phyloP scores from a whole-genome alignment of 192 early-diverging fungal species.

The Backusella tuberculispora region DNA sequence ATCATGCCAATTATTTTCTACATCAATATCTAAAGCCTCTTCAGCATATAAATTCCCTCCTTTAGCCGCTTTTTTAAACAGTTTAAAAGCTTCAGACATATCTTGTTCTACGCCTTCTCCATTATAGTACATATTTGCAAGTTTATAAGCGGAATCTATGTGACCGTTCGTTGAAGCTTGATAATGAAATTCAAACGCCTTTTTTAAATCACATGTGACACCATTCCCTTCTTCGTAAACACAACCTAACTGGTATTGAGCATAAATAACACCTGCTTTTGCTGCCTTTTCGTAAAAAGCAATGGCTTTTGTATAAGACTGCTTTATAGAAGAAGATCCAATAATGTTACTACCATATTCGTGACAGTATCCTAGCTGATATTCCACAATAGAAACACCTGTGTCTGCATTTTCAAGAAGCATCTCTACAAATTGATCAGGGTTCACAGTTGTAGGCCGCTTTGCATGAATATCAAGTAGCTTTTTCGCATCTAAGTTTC shows the following conservation, averaged over 20 bases:
- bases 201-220: background rate
- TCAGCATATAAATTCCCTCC: background rate
- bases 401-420: background rate
- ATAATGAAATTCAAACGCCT: background rate
- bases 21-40: background rate
- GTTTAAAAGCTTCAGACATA: background rate
- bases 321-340: background rate
- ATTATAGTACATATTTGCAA: background rate
- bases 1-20: background rate
- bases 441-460: background rate
- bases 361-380: background rate
- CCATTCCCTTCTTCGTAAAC: background rate
- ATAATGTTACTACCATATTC: background rate
- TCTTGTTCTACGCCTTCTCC: rapidly evolving
- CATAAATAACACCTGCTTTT: background rate
- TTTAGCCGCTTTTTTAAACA: background rate
- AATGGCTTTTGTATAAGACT: background rate
- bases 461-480: background rate
- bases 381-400: background rate
- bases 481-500: background rate
- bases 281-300: background rate
- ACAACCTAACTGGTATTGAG: background rate
- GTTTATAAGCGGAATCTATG: background rate
- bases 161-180: background rate
- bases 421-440: background rate